These are phyloP conservation scores for Penicillium sp. DNA, from an alignment of 2,329 filamentous ascomycete genomes.

Conservation along the genomic window DNA sequence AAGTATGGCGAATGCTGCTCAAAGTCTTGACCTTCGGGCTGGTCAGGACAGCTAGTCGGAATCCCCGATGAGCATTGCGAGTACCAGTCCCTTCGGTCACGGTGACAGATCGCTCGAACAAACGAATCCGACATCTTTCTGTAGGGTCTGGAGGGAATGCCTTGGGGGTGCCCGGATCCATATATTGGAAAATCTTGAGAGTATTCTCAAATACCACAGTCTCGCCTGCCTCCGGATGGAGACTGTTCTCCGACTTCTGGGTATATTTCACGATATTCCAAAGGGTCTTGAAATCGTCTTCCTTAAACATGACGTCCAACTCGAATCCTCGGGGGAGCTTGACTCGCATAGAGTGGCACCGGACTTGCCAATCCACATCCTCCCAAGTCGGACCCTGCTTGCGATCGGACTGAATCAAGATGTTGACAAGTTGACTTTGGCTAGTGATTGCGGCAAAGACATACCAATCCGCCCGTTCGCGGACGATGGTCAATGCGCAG, in stretches of 20 bases:
- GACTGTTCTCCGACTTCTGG: constrained; percentile 67
- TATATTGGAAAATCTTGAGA: constrained; percentile 74
- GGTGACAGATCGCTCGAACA: constrained; percentile 70
- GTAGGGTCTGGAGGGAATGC: constrained; percentile 74
- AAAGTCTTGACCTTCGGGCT: constrained; percentile 73
- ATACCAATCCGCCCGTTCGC: constrained; percentile 65
- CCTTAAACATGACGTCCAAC: constrained; percentile 66
- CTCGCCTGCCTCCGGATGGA: constrained; percentile 69
- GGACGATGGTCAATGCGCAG: constrained; percentile 72
- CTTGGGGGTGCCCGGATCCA: constrained; percentile 68
- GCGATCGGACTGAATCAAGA: constrained; percentile 68
- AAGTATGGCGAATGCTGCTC: constrained; percentile 69
- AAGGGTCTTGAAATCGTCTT: constrained; percentile 73
- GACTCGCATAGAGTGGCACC: constrained; percentile 63
- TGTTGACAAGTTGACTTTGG: constrained; percentile 72
- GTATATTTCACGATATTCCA: constrained; percentile 86
- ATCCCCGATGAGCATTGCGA: constrained; percentile 73
- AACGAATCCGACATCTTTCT: constrained; percentile 65
- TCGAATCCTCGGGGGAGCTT: constrained; percentile 73
- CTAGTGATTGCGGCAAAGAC: constrained; percentile 73
- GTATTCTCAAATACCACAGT: constrained; percentile 65
- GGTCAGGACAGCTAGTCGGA: constrained; percentile 73
- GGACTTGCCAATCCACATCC: constrained; percentile 74
- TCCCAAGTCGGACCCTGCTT: constrained; percentile 72
- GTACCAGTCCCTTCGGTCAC: constrained; percentile 70